Conservation (phyloP, 805 yeast genomes). For the Saccharomycopsis babjevae region DNA sequence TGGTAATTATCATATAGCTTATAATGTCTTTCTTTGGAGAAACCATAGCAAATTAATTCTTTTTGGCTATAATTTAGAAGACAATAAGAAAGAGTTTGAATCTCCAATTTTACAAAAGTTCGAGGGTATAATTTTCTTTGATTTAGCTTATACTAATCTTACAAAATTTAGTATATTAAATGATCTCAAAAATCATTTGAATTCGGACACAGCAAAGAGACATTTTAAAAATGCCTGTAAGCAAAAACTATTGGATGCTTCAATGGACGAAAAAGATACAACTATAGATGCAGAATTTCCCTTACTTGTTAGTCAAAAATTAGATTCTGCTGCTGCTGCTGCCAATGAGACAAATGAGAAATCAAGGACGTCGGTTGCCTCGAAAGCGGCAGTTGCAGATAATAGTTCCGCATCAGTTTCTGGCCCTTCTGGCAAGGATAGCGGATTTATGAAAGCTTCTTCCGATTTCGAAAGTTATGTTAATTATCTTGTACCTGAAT, state of each 20-base stretch:
- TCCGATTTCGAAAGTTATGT: constrained; percentile 57
- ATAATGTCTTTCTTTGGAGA: constrained; percentile 66
- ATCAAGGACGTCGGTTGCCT: background rate
- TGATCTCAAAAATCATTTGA: background rate
- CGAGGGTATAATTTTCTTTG: constrained; percentile 37
- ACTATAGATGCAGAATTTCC: background rate
- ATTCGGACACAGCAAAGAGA: background rate
- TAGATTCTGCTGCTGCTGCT: background rate
- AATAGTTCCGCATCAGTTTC: background rate
- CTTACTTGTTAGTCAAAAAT: background rate
- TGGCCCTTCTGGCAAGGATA: background rate
- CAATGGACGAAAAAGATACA: background rate
- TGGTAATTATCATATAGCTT: constrained; percentile 45
- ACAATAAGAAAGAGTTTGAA: background rate
- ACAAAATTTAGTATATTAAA: constrained; percentile 19
- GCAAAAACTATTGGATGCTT: background rate
- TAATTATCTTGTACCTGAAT: constrained; percentile 63
- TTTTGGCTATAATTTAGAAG: constrained; percentile 34
- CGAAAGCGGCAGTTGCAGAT: background rate
- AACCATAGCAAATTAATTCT: constrained; percentile 65
- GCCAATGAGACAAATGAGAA: background rate
- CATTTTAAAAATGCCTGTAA: background rate
- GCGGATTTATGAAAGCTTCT: background rate
- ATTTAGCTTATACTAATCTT: constrained; percentile 45
- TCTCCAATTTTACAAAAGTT: background rate